A percentile compares a stretch with the other conserved stretches of the same genome.
Evolutionary conservation across 2,329 filamentous ascomycete species (phyloP).

Genomic region (Pyrenophora teres): DNA sequence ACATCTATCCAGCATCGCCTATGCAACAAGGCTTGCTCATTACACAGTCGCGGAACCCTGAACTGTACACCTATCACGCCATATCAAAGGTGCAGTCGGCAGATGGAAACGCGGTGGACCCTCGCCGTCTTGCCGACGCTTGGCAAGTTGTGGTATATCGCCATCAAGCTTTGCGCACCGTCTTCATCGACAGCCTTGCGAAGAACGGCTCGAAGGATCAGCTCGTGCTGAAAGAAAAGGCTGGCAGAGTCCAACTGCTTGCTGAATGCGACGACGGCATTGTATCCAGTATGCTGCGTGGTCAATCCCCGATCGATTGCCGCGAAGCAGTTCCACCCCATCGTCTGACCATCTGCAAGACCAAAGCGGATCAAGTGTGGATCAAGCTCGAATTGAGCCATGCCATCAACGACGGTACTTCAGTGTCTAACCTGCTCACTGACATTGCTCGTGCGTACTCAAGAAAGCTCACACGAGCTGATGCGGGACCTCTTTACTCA

Average conservation of each 20-base stretch:
- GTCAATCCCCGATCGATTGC: constrained; percentile 33
- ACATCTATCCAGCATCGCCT: constrained; percentile 38
- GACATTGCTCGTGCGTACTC: constrained; percentile 55
- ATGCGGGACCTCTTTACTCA: constrained; percentile 45
- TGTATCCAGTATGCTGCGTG: constrained; percentile 22
- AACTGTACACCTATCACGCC: constrained; percentile 38
- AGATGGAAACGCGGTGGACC: constrained; percentile 23
- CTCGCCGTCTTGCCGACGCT: constrained; percentile 34
- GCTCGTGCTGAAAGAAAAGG: constrained; percentile 35
- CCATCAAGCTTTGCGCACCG: constrained; percentile 38
- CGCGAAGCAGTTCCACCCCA: constrained; percentile 49
- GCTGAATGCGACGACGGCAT: constrained; percentile 28
- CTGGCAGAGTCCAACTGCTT: constrained; percentile 33
- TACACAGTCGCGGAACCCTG: constrained; percentile 36
- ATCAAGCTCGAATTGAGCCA: constrained; percentile 59
- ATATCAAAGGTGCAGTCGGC: constrained; percentile 37
- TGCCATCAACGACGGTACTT: constrained; percentile 57
- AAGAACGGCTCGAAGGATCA: constrained; percentile 42
- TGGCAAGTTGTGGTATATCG: constrained; percentile 45
- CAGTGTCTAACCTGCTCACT: constrained; percentile 54
- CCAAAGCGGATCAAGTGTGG: constrained; percentile 45
- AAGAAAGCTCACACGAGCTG: constrained; percentile 45
- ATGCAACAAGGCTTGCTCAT: constrained; percentile 42
- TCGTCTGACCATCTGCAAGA: constrained; percentile 53
- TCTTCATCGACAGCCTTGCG: constrained; percentile 44